phyloP scores from a whole-genome alignment of 495 filamentous ascomycete species.

The Entonaema liquescens region DNA sequence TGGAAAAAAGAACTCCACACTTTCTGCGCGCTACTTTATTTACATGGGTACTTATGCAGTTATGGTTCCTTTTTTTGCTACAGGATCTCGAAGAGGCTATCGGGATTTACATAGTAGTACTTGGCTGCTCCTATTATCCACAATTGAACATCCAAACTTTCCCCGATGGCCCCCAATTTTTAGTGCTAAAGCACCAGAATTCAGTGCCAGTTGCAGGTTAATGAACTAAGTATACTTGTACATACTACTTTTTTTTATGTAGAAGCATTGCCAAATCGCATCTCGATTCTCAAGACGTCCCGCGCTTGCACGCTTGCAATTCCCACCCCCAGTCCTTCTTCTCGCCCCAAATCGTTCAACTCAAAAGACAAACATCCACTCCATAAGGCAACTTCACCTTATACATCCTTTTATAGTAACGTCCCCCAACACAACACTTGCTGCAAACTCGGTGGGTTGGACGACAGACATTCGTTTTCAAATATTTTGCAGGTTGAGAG shows the following conservation, averaged over 20 bases:
- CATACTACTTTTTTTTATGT: background rate
- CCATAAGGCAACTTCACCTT: constrained; percentile 9
- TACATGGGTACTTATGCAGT: constrained; percentile 6
- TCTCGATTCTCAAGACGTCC: constrained; percentile 32
- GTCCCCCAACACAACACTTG: constrained; percentile 3
- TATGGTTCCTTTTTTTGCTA: background rate
- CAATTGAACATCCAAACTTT: background rate
- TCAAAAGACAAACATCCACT: constrained; percentile 18
- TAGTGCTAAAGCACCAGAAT: constrained; percentile 24
- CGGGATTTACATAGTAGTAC: constrained; percentile 14
- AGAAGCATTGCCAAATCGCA: constrained; percentile 41
- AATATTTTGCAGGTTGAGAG: constrained; percentile 12
- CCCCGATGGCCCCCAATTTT: constrained; percentile 18
- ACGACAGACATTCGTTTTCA: constrained; percentile 37
- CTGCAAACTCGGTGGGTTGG: constrained; percentile 20
- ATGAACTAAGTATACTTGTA: background rate
- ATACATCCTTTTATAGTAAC: constrained; percentile 28
- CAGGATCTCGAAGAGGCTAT: constrained; percentile 5
- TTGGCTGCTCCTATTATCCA: constrained; percentile 4
- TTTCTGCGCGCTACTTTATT: background rate
- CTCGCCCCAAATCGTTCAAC: constrained; percentile 16
- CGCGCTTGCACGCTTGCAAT: constrained; percentile 25
- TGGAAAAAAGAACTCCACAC: constrained; percentile 7
- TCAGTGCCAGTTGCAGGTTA: constrained; percentile 3
- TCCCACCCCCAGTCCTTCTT: constrained; percentile 22